These are phyloP conservation scores for Apiospora phragmitis DNA, from an alignment of 2,329 filamentous ascomycete species.

Conservation along the genomic window DNA sequence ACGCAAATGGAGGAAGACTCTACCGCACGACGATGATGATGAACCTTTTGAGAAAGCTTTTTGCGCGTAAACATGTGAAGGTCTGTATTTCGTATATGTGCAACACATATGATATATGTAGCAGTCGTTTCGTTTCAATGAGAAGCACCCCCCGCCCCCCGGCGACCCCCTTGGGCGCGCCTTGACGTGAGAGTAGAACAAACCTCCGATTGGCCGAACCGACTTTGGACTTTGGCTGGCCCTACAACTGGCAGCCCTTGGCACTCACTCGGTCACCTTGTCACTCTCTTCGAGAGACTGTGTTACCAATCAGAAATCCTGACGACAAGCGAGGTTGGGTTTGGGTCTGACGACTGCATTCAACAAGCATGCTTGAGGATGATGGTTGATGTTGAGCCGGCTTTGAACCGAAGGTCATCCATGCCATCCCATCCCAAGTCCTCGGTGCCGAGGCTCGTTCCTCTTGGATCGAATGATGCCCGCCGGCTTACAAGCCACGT, in stretches of 20 bases:
- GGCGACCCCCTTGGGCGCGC: not conserved
- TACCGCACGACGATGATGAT: not conserved
- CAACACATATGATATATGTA: not conserved
- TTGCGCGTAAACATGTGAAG: not conserved
- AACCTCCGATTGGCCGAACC: slow-evolving; percentile 5
- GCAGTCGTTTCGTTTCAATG: slow-evolving; percentile 1
- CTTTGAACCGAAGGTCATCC: not conserved
- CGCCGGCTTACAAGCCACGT: not conserved
- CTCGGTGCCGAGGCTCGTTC: not conserved
- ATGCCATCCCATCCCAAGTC: not conserved
- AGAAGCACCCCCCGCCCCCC: not conserved
- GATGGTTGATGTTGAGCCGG: not conserved
- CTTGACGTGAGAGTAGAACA: not conserved
- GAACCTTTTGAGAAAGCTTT: not conserved
- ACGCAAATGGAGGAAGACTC: not conserved
- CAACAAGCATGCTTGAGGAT: not conserved
- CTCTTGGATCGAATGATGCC: not conserved
- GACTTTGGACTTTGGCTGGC: not conserved
- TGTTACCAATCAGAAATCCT: not conserved
- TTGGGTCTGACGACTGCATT: not conserved
- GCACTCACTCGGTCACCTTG: not conserved
- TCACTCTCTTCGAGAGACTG: not conserved
- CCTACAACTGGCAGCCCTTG: not conserved
- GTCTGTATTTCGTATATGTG: not conserved
- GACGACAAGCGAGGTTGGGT: not conserved